phyloP scores from a whole-genome alignment of 2,329 filamentous ascomycete species.

The Huntiella moniliformis region DNA sequence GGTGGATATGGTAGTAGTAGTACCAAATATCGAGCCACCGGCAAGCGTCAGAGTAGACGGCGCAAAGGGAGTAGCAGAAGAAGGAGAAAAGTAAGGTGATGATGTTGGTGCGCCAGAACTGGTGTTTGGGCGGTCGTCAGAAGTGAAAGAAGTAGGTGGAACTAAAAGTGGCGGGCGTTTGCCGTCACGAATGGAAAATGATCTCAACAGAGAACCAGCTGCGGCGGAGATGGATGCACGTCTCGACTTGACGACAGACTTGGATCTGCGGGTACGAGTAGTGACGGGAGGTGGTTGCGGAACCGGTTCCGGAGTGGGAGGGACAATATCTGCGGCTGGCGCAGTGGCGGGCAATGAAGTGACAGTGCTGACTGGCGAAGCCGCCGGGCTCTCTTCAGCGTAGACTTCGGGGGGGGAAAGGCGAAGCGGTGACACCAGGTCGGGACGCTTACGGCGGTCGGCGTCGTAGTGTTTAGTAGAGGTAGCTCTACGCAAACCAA shows the following conservation, averaged over 20 bases:
- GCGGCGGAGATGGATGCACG: not conserved
- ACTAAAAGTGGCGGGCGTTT: not conserved
- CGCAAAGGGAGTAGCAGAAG: not conserved
- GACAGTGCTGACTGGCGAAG: not conserved
- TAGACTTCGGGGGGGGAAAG: constrained; percentile 9
- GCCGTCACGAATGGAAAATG: constrained; percentile 4
- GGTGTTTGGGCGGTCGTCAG: not conserved
- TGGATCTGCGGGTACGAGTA: not conserved
- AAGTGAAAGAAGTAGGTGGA: not conserved
- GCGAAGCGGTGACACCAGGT: constrained; percentile 10
- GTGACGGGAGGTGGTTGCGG: not conserved
- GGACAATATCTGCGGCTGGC: not conserved
- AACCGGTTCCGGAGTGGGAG: not conserved
- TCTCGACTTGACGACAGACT: not conserved
- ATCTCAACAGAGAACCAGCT: not conserved
- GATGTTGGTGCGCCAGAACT: not conserved
- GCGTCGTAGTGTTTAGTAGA: constrained; percentile 11
- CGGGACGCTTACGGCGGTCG: constrained; percentile 6
- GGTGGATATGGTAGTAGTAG: constrained; percentile 1
- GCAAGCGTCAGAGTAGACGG: not conserved
- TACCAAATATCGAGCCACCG: not conserved
- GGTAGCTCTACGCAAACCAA: constrained; percentile 8
- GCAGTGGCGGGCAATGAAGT: not conserved
- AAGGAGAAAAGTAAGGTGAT: not conserved
- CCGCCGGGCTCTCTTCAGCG: not conserved